These are phyloP conservation scores for Boletus semigastroideus DNA, from an alignment of 1,284 basidiomycete genomes.

Conservation along the genomic window DNA sequence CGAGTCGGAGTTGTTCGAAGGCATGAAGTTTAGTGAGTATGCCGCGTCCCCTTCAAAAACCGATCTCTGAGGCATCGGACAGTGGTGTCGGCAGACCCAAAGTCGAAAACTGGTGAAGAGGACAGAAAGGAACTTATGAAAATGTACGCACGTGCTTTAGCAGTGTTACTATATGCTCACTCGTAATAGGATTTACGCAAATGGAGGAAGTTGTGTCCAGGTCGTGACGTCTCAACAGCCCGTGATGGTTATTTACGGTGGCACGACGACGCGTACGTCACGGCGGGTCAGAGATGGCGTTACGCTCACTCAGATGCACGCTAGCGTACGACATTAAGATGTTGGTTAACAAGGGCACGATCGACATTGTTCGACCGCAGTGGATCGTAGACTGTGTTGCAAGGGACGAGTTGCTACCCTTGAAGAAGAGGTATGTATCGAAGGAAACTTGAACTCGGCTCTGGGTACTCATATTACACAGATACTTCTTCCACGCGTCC, in stretches of 20 bases:
- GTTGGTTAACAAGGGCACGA: slow-evolving; percentile 59
- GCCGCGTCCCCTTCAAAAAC: not conserved
- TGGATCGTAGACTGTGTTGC: slow-evolving; percentile 84
- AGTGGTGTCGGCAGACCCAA: slow-evolving; percentile 81
- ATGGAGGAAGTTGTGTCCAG: slow-evolving; percentile 77
- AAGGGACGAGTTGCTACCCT: slow-evolving; percentile 51
- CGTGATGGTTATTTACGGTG: slow-evolving; percentile 63
- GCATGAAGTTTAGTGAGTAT: slow-evolving; percentile 73
- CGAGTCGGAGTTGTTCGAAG: slow-evolving; percentile 67
- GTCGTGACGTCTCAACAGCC: slow-evolving; percentile 47
- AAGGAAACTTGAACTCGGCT: not conserved
- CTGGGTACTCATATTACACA: slow-evolving; percentile 24
- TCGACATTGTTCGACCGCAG: slow-evolving; percentile 73
- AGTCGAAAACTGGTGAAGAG: slow-evolving; percentile 63
- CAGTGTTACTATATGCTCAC: slow-evolving; percentile 6
- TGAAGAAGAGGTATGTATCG: slow-evolving; percentile 61
- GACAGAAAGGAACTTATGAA: slow-evolving; percentile 66
- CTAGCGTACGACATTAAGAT: slow-evolving; percentile 69
- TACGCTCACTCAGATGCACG: slow-evolving; percentile 19
- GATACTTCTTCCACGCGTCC: slow-evolving; percentile 77
- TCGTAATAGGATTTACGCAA: slow-evolving; percentile 59
- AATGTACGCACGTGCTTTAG: slow-evolving; percentile 43
- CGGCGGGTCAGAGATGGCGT: not conserved
- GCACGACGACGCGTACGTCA: slow-evolving; percentile 56
- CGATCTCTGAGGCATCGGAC: not conserved